phyloP scores from a whole-genome alignment of 176 grass and related monocot species.

The Carex kokanica region DNA sequence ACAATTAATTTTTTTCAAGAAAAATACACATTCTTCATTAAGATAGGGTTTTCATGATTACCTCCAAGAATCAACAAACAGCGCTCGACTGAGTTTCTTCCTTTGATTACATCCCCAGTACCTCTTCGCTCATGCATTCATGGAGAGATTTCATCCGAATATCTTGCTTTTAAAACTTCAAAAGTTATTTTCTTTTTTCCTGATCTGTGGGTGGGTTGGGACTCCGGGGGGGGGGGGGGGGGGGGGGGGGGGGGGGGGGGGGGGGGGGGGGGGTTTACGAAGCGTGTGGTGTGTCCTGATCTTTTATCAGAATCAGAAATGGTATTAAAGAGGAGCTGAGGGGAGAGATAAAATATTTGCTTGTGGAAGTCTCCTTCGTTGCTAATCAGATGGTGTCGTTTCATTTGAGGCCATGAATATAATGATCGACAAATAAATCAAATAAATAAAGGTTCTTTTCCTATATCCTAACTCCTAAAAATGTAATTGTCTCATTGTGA shows the following conservation, averaged over 20 bases:
- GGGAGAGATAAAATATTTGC: not conserved
- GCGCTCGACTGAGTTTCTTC: not conserved
- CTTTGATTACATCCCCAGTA: not conserved
- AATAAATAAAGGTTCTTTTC: constrained; percentile 13
- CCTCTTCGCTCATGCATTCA: not conserved
- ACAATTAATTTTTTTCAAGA: not conserved
- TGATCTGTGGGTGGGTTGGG: not conserved
- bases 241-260: not conserved
- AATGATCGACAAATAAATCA: not conserved
- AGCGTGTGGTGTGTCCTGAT: not conserved
- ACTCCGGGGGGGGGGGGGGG: not conserved
- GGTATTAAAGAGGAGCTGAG: not conserved
- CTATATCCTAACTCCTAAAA: not conserved
- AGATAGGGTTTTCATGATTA: constrained; percentile 10
- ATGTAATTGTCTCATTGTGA: not conserved
- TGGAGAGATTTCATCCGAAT: not conserved
- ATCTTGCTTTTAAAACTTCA: too few species aligned
- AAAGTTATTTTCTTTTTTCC: not conserved
- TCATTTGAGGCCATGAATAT: not conserved
- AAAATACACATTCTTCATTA: not conserved
- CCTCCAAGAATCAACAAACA: not conserved
- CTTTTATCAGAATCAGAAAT: not conserved
- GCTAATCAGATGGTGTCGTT: not conserved
- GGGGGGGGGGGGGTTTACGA: not conserved
- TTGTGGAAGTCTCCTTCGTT: constrained; percentile 2